Evolutionary conservation across 75 land plant genomes (phyloP).

Genomic region (Picea sitchensis): DNA sequence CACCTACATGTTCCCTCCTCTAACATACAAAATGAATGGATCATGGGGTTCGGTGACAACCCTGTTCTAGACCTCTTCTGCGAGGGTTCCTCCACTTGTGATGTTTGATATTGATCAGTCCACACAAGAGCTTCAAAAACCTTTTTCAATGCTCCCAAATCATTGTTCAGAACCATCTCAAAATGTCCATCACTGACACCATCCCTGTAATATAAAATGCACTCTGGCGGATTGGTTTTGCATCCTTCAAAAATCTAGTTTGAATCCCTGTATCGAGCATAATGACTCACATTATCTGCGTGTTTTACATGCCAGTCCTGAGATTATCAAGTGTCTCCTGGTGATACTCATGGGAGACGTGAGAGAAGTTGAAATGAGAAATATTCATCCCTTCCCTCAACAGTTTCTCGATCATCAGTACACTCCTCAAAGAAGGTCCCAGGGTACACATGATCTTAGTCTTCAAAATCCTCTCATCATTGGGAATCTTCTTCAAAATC

Average conservation of each 20-base stretch:
- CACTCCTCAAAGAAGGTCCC: slow-evolving; percentile 71
- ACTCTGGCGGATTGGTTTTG: neutral
- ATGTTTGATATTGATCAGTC: neutral
- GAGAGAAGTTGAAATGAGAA: slow-evolving; percentile 87
- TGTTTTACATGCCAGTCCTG: slow-evolving; percentile 61
- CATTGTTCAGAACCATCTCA: slow-evolving; percentile 24
- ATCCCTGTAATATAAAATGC: slow-evolving; percentile 19
- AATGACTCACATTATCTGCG: slow-evolving; percentile 69
- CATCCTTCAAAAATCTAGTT: no score
- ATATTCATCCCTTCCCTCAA: slow-evolving; percentile 83
- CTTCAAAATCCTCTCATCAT: slow-evolving; percentile 44
- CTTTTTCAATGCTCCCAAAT: slow-evolving; percentile 19
- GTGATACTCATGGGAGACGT: slow-evolving; percentile 81
- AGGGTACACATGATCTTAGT: slow-evolving; percentile 86
- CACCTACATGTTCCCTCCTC: no score
- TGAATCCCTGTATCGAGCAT: slow-evolving; percentile 60
- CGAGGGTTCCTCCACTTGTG: no score
- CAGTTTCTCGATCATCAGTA: slow-evolving; percentile 67
- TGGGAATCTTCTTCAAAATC: slow-evolving; percentile 36
- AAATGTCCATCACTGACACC: slow-evolving; percentile 41
- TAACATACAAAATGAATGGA: no score
- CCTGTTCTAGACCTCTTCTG: no score
- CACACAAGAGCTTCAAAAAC: neutral
- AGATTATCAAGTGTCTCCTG: slow-evolving; percentile 74
- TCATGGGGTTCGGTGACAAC: no score